Percentiles rank a stretch among this genome's conserved stretches.
These are phyloP conservation scores for Phtheirospermum japonicum DNA, from an alignment of 257 asterid species.

Conservation along the genomic window DNA sequence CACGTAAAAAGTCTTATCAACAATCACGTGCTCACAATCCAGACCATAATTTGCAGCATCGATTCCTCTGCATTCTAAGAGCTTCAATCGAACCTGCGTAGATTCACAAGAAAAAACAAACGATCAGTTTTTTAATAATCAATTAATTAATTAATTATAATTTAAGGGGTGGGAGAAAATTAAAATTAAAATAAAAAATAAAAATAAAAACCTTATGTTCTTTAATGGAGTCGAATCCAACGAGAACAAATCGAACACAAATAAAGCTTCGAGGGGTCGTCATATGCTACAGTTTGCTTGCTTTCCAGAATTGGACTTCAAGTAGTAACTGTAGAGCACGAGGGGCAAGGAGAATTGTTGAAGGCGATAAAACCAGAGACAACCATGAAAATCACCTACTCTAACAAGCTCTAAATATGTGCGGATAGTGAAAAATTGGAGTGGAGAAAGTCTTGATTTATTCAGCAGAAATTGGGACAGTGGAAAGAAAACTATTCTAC, in stretches of 20 bases:
- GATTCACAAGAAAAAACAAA: neutral
- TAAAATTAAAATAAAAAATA: neutral
- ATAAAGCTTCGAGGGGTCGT: constrained; percentile 40
- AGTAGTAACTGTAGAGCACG: constrained; percentile 11
- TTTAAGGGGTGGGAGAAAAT: neutral
- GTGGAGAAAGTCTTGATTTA: constrained; percentile 1
- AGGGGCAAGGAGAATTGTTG: constrained; percentile 21
- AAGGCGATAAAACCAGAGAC: neutral
- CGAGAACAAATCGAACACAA: constrained; percentile 59
- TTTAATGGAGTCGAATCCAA: constrained; percentile 52
- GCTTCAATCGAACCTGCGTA: constrained; percentile 56
- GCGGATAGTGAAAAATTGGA: neutral
- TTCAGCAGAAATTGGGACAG: neutral
- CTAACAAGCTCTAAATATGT: constrained; percentile 12
- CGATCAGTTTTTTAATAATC: neutral
- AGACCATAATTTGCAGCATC: constrained; percentile 63
- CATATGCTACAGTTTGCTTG: constrained; percentile 32
- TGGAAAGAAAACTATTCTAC: constrained; percentile 16
- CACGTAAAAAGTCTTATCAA: constrained; percentile 62
- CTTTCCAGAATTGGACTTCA: constrained; percentile 35
- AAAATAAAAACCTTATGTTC: constrained; percentile 51
- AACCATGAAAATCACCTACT: neutral
- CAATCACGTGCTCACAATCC: constrained; percentile 71
- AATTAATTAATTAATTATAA: neutral
- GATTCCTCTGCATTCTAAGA: constrained; percentile 68